Evolutionary conservation across 805 yeast genomes (phyloP).

Genomic region (Priceomyces fermenticarens): DNA sequence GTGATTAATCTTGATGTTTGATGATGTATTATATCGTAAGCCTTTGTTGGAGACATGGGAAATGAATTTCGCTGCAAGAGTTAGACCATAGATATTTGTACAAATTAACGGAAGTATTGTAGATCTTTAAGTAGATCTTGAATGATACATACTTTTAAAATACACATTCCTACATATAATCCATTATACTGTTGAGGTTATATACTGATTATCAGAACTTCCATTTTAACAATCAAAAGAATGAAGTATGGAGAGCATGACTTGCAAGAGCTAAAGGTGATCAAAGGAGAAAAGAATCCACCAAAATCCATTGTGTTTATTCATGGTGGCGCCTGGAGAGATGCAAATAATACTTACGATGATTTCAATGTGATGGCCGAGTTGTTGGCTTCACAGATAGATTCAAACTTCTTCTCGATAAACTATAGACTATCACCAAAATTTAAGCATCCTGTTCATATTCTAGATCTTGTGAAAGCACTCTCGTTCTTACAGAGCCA

Average conservation of each 20-base stretch:
- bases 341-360: slow-evolving; percentile 54
- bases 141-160: too few species aligned
- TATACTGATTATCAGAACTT: too few species aligned
- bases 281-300: slow-evolving; percentile 12
- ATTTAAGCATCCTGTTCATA: slow-evolving; percentile 58
- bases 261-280: slow-evolving; percentile 29
- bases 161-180: too few species aligned
- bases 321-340: slow-evolving; percentile 93
- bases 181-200: too few species aligned
- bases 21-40: too few species aligned
- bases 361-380: slow-evolving; percentile 45
- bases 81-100: too few species aligned
- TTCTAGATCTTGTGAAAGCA: slow-evolving; percentile 52
- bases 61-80: too few species aligned
- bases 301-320: slow-evolving; percentile 48
- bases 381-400: not conserved
- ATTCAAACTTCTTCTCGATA: slow-evolving; percentile 24
- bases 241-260: slow-evolving; percentile 28
- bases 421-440: slow-evolving; percentile 71
- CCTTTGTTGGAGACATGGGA: too few species aligned
- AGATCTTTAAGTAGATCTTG: too few species aligned
- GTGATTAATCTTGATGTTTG: too few species aligned
- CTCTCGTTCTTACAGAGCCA: slow-evolving; percentile 26
- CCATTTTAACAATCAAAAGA: too few species aligned
- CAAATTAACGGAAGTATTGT: too few species aligned